phyloP scores from a whole-genome alignment of 2,329 filamentous ascomycete species.

The Cercospora nicotianae region DNA sequence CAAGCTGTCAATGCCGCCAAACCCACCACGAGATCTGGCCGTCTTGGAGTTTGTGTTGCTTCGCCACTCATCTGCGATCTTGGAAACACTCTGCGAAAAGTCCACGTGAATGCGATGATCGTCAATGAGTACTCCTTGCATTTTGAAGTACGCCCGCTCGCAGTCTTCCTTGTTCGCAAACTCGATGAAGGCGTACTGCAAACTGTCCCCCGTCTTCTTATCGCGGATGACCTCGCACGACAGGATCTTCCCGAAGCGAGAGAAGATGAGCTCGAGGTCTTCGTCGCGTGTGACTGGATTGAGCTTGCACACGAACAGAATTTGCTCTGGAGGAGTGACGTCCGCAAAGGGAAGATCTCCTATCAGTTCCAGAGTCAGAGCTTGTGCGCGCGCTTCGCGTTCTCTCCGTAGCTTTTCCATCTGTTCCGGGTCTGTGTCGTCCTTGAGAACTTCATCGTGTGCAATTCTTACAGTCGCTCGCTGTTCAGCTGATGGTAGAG shows the following conservation, averaged over 20 bases:
- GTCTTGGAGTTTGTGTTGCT: slow-evolving; percentile 82
- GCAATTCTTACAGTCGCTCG: slow-evolving; percentile 88
- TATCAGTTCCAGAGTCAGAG: slow-evolving; percentile 94
- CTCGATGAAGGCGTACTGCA: slow-evolving; percentile 98
- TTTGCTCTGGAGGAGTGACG: slow-evolving; percentile 94
- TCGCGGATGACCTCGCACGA: slow-evolving; percentile 96
- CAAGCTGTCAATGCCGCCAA: slow-evolving; percentile 83
- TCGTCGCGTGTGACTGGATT: slow-evolving; percentile 95
- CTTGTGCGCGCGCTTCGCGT: slow-evolving; percentile 88
- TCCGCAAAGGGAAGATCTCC: slow-evolving; percentile 96
- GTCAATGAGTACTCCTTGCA: slow-evolving; percentile 96
- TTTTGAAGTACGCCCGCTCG: slow-evolving; percentile 96
- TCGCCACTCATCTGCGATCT: slow-evolving; percentile 86
- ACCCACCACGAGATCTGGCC: slow-evolving; percentile 68
- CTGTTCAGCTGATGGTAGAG: slow-evolving; percentile 78
- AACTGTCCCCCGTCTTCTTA: slow-evolving; percentile 86
- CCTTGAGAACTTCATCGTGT: slow-evolving; percentile 79
- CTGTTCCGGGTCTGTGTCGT: slow-evolving; percentile 76
- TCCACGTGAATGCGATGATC: slow-evolving; percentile 97
- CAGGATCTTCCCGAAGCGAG: slow-evolving; percentile 89
- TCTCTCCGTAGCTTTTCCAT: slow-evolving; percentile 79
- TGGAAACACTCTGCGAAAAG: slow-evolving; percentile 90
- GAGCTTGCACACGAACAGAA: slow-evolving; percentile 96
- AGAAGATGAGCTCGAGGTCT: slow-evolving; percentile 93
- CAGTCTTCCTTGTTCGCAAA: slow-evolving; percentile 91